Evolutionary conservation across 2,329 filamentous ascomycete species (phyloP), one percentile per base, ranked within the genome.

Genomic region (Myotisia sp.): DNA sequence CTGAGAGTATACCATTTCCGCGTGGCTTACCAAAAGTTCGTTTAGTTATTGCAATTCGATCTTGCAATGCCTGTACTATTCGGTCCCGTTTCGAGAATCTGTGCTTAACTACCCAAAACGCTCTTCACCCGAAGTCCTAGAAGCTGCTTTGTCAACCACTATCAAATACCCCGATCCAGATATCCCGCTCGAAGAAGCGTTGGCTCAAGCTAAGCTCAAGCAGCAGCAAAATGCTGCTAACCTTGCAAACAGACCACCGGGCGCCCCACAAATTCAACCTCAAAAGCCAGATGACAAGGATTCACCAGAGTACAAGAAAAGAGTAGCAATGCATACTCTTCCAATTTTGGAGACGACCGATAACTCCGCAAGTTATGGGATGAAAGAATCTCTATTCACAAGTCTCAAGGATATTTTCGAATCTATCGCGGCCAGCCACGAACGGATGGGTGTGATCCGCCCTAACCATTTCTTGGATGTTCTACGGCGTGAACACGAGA

Each of bases 11-110:
- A 37, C 26, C 23, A 17, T n/a, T 13, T 13, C 28, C 19, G 10
- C 9, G n/a, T n/a, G n/a, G n/a, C n/a, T n/a, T n/a, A n/a, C n/a
- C n/a, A n/a, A n/a, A n/a, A n/a, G n/a, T n/a, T n/a, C n/a, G n/a
- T n/a, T n/a, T 59, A 95, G 87, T 57, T 98, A 98, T 62, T 93
- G 84, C 64, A 98, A 98, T 60, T 98, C 90, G 9, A 93, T 98
- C 50, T 73, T 98, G 38, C 90, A 98, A 64, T 92, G 85, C 49
- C 74, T 98, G 38, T 98, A 92, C 63, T 93, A 92, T 63, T 94
- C 87, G 13, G 79, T 84, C 28, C 76, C 83, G 20, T 98, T 98
- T 58, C 82, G 90, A 60, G 79, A 94, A 63, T 76, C 87, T 51
- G 84, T 98, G 46, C 76, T 98, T 58, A 86, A 81, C 52, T 98